phyloP scores from a whole-genome alignment of 352 stramenopile genomes.

The Globisporangium nodosum region DNA sequence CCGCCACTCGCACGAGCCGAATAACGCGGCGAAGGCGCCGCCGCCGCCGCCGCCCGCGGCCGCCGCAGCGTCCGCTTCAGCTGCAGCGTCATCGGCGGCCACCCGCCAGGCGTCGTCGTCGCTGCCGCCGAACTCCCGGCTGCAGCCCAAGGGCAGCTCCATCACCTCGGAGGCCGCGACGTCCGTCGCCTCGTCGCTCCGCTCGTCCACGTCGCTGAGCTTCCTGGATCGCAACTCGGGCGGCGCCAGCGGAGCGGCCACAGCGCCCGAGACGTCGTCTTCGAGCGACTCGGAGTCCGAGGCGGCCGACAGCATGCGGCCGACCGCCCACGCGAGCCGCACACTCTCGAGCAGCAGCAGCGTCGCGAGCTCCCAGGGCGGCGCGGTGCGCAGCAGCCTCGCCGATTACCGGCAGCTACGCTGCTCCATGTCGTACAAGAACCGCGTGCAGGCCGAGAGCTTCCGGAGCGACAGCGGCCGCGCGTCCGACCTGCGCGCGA shows the following conservation, averaged over 20 bases:
- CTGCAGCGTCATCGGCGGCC: neutral
- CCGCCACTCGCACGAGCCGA: slow-evolving; percentile 39
- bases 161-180: slow-evolving; percentile 21
- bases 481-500: slow-evolving; percentile 16
- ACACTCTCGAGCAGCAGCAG: slow-evolving; percentile 13
- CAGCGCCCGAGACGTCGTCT: slow-evolving; percentile 7
- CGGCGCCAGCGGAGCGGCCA: slow-evolving; percentile 19
- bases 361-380: slow-evolving; percentile 11
- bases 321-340: slow-evolving; percentile 2
- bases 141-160: slow-evolving; percentile 11
- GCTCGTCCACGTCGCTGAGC: slow-evolving; percentile 44
- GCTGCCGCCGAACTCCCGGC: slow-evolving; percentile 1
- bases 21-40: slow-evolving; percentile 6
- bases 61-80: neutral
- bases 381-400: slow-evolving; percentile 22
- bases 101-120: neutral
- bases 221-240: slow-evolving; percentile 35
- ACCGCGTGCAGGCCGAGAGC: slow-evolving; percentile 29
- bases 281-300: slow-evolving; percentile 16
- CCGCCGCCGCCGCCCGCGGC: neutral
- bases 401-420: slow-evolving; percentile 71
- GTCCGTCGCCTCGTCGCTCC: slow-evolving; percentile 45
- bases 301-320: neutral
- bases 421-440: slow-evolving; percentile 87
- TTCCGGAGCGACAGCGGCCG: slow-evolving; percentile 18